phyloP scores from a whole-genome alignment of 306 rosid genomes.

The Senna tora region DNA sequence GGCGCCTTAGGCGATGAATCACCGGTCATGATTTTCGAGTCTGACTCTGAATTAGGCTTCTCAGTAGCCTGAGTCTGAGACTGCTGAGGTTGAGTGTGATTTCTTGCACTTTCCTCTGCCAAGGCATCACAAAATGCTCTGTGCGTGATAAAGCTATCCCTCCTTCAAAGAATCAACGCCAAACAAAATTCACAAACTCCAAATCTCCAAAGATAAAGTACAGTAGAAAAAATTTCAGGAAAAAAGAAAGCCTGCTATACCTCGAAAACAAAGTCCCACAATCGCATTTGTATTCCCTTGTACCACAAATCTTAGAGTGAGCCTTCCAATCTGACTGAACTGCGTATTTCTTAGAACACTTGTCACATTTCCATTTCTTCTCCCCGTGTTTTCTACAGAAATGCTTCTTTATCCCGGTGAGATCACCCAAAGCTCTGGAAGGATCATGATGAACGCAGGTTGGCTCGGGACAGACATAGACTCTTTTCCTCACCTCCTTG shows the following conservation, averaged over 20 bases:
- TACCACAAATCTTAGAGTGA: conserved; percentile 87
- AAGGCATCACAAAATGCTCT: conserved; percentile 95
- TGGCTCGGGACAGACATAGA: conserved; percentile 85
- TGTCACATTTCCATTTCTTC: conserved; percentile 97
- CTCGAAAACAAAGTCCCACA: conserved; percentile 85
- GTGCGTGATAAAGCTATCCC: conserved; percentile 93
- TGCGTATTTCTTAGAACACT: conserved; percentile 91
- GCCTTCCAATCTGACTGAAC: conserved; percentile 99
- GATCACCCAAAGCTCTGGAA: conserved; percentile 85
- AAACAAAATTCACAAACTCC: conserved; percentile 39
- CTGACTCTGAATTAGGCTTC: conserved; percentile 49
- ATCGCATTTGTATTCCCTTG: conserved; percentile 93
- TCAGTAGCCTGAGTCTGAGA: conserved; percentile 23
- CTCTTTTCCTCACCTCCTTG: conserved; percentile 83
- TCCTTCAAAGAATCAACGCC: conserved; percentile 53
- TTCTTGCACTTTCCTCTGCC: conserved; percentile 74
- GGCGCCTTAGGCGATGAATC: conserved; percentile 42
- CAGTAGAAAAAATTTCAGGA: not conserved
- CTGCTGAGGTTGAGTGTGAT: conserved; percentile 41
- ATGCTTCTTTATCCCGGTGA: conserved; percentile 92
- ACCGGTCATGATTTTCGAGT: conserved; percentile 40
- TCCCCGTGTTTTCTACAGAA: conserved; percentile 94
- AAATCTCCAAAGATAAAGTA: not conserved
- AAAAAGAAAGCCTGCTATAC: conserved; percentile 26
- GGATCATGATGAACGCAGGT: conserved; percentile 94